phyloP scores from a whole-genome alignment of 2,329 filamentous ascomycete genomes.

The Hymenoscyphus albidus region DNA sequence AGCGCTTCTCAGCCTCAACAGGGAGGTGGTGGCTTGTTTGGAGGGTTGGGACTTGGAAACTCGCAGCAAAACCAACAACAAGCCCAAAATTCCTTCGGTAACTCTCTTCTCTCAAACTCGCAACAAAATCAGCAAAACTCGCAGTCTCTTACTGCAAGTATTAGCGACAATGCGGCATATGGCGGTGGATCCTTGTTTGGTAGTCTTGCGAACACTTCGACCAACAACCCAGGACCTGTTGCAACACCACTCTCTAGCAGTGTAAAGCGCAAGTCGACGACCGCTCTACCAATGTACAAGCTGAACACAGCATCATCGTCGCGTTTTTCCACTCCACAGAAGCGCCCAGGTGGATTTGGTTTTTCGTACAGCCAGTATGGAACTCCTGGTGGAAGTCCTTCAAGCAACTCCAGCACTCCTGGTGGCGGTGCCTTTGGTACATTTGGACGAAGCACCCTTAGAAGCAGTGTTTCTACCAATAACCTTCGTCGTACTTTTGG shows the following conservation, averaged over 20 bases:
- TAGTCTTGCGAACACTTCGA: conserved; percentile 60
- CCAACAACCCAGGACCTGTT: conserved; percentile 76
- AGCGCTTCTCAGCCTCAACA: conserved; percentile 24
- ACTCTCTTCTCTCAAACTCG: conserved; percentile 57
- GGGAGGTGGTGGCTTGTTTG: conserved; percentile 31
- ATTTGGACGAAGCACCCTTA: conserved; percentile 66
- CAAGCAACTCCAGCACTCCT: conserved; percentile 58
- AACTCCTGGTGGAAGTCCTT: conserved; percentile 42
- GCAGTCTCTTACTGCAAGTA: conserved; percentile 70
- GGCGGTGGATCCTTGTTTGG: conserved; percentile 84
- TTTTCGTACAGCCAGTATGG: conserved; percentile 91
- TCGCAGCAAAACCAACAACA: conserved; percentile 38
- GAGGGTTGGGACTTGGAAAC: conserved; percentile 18
- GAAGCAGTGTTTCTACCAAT: conserved; percentile 85
- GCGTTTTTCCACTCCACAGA: conserved; percentile 78
- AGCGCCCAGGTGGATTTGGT: conserved; percentile 85
- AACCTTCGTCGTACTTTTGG: conserved; percentile 80
- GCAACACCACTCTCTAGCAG: conserved; percentile 80
- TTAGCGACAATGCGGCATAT: conserved; percentile 82
- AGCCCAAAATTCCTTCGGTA: conserved; percentile 59
- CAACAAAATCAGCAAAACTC: conserved; percentile 51
- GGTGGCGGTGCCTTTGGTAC: conserved; percentile 30
- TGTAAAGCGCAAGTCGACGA: conserved; percentile 69
- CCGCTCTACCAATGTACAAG: conserved; percentile 82
- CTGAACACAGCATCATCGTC: conserved; percentile 77